These are phyloP conservation scores for Wickerhamomyces mucosus DNA, from an alignment of 805 yeast genomes.

Conservation along the genomic window DNA sequence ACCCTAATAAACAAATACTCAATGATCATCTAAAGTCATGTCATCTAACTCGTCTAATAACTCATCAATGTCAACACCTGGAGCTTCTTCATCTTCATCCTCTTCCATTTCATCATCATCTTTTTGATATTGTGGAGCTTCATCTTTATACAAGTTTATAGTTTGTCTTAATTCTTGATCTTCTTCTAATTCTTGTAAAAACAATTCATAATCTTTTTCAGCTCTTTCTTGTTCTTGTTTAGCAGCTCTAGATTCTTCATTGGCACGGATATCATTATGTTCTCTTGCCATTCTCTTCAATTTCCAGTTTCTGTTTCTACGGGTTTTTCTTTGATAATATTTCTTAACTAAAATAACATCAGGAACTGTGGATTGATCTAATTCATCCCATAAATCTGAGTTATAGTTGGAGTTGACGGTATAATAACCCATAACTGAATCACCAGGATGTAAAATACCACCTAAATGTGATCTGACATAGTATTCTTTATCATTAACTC, in stretches of 20 bases:
- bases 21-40: conserved; percentile 76
- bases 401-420: conserved; percentile 81
- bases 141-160: conserved; percentile 77
- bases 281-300: conserved; percentile 97
- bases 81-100: conserved; percentile 45
- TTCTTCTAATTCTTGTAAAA: conserved; percentile 96
- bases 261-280: conserved; percentile 79
- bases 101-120: conserved; percentile 53
- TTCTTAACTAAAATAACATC: conserved; percentile 89
- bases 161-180: conserved; percentile 90
- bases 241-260: conserved; percentile 61
- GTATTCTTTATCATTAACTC: conserved; percentile 72
- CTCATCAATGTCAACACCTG: conserved; percentile 84
- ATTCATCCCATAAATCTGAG: conserved; percentile 72
- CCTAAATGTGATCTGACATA: conserved; percentile 90
- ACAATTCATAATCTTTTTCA: conserved; percentile 88
- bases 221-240: conserved; percentile 87
- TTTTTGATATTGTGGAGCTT: conserved; percentile 23
- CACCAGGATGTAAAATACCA: conserved; percentile 93
- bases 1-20: too few relatives aligned
- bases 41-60: conserved; percentile 91
- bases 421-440: conserved; percentile 87
- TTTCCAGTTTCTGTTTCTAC: conserved; percentile 79
- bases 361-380: conserved; percentile 53
- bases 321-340: conserved; percentile 69